Base-by-base conservation (phyloP, 768 basidiomycete genomes). In the Strobilomyces dryophilus region DNA sequence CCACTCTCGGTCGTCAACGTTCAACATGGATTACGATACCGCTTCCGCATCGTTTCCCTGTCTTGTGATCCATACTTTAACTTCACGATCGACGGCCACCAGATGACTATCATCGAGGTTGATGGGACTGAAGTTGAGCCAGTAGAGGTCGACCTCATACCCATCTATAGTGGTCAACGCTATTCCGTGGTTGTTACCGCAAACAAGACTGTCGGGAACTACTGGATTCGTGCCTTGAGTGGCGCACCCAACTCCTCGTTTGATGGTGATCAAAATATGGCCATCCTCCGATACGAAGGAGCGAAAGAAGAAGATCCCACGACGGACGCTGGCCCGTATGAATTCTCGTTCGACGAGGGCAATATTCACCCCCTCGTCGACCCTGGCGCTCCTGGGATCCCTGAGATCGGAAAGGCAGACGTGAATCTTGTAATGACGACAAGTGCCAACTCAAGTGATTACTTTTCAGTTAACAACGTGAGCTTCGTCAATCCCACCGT, bases 1-100 rank as follows among this genome's bases (percentile, higher is more conserved):
- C 57, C 69, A 2, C 68, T 82, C 31, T 61, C 81, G 0, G 72
- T 81, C 4, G 64, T 83, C 52, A 69, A 69, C 32, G 79, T 84
- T 20, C 34, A 60, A 5, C 49, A 52, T 0, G 73, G 74, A n/a
- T 65, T 64, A 39, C 72, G 79, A 6, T 84, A 84, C 56, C 76
- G 83, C 12, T 78, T 84, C 66, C 75, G 83, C 8, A 39, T 85
- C 3, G 54, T 84, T 29, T 66, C 71, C 8, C 71, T 77, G 5
- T 76, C 81, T 14, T 84, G 84, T 58, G 64, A 71, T 67, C 60
- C 68, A 8, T 8, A 2, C 26, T 51, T 44, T 35, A 51, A 51
- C 18, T 51, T 51, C 35, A 44, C 50, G 17, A 51, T 51, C 15
- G 50, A 51, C 4, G 50, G 50, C 10, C 50, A 51, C 15, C 34